Conservation (phyloP, 345 rosid genomes). For the Draba incana region DNA sequence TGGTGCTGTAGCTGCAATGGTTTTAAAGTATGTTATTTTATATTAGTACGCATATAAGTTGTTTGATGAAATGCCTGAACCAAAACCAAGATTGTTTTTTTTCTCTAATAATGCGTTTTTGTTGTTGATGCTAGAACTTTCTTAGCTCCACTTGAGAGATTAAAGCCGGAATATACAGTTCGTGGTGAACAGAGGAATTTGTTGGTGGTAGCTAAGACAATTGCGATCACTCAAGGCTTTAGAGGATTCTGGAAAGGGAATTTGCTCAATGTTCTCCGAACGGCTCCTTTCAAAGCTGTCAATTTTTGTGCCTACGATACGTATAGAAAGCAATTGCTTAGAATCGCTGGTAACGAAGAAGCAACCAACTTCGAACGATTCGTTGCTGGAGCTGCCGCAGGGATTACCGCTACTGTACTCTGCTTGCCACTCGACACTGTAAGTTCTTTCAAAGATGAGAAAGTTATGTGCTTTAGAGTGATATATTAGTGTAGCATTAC, state of each 20-base stretch:
- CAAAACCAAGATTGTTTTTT: background rate
- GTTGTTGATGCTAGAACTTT: constrained; percentile 56
- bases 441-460: constrained; percentile 37
- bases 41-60: constrained; percentile 5
- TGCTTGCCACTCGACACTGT: constrained; percentile 97
- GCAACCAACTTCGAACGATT: constrained; percentile 85
- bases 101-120: constrained; percentile 1
- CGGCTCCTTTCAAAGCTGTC: constrained; percentile 94
- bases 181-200: constrained; percentile 76
- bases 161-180: constrained; percentile 85
- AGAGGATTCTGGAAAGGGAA: constrained; percentile 98
- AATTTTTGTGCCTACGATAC: constrained; percentile 92
- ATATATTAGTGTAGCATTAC: background rate
- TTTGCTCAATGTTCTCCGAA: constrained; percentile 83
- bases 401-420: constrained; percentile 84
- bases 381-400: constrained; percentile 93
- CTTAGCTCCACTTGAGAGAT: constrained; percentile 89
- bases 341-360: constrained; percentile 68
- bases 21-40: constrained; percentile 60
- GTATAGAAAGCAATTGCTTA: constrained; percentile 68
- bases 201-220: constrained; percentile 59
- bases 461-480: constrained; percentile 5
- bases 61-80: constrained; percentile 30
- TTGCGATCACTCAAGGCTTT: constrained; percentile 65
- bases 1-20: constrained; percentile 91